phyloP scores from a whole-genome alignment of 78 protist genomes.

The Monocercomonoides exilis region DNA sequence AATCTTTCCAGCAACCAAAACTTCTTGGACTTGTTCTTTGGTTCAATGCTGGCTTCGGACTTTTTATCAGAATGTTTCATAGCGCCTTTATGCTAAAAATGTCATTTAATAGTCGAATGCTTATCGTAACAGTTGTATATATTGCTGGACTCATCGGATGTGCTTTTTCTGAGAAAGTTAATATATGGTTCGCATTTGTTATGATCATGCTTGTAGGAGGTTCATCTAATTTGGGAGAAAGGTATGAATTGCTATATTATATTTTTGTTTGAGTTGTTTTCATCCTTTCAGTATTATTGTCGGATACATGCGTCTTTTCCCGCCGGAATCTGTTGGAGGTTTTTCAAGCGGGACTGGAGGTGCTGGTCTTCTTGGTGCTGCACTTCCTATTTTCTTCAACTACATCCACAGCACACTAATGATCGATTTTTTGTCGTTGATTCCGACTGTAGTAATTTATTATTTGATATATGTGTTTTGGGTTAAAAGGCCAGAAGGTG shows the following conservation, averaged over 20 bases:
- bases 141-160: background rate
- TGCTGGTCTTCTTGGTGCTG: background rate
- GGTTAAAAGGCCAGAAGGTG: background rate
- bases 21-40: background rate
- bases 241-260: background rate
- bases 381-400: background rate
- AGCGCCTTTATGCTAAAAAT: background rate
- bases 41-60: background rate
- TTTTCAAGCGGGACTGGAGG: background rate
- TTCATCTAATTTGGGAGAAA: background rate
- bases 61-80: background rate
- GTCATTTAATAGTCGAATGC: background rate
- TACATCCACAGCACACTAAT: background rate
- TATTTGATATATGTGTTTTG: background rate
- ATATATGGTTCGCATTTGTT: background rate
- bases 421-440: background rate
- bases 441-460: background rate
- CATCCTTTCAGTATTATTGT: background rate
- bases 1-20: background rate
- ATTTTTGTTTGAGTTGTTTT: background rate
- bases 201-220: background rate
- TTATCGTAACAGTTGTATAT: too few species aligned
- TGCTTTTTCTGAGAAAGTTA: background rate
- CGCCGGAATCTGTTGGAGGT: conserved; percentile 4
- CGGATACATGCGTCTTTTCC: background rate